These are phyloP conservation scores for Blastocystis sp. DNA, from an alignment of 352 stramenopile species.

Conservation along the genomic window DNA sequence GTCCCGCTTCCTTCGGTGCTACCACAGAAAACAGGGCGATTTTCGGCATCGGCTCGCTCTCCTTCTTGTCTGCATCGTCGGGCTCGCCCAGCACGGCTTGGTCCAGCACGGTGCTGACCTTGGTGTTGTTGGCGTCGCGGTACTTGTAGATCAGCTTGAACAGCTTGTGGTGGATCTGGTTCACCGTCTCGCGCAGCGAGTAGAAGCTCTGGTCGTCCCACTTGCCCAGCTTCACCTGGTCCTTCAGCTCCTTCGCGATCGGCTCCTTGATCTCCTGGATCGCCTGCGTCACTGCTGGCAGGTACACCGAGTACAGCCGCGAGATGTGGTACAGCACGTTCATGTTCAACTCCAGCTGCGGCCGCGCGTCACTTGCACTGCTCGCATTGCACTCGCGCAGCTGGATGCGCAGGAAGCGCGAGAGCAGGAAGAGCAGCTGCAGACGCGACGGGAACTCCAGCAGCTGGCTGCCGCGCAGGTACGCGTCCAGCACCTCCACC, in stretches of 20 bases:
- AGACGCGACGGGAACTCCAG: slow-evolving; percentile 85
- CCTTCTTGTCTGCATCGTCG: slow-evolving; percentile 79
- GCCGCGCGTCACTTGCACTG: not conserved
- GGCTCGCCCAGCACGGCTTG: slow-evolving; percentile 75
- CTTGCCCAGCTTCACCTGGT: slow-evolving; percentile 93
- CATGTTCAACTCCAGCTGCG: slow-evolving; percentile 61
- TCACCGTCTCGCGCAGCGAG: slow-evolving; percentile 89
- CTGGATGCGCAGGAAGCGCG: slow-evolving; percentile 32
- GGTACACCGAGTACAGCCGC: slow-evolving; percentile 88
- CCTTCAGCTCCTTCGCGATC: slow-evolving; percentile 92
- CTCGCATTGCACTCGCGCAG: not conserved
- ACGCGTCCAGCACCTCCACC: slow-evolving; percentile 78
- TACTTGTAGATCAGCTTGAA: slow-evolving; percentile 68
- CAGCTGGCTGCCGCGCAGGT: slow-evolving; percentile 82
- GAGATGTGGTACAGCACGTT: slow-evolving; percentile 71
- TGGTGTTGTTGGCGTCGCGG: slow-evolving; percentile 59
- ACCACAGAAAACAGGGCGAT: not conserved
- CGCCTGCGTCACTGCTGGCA: slow-evolving; percentile 74
- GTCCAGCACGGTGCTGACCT: slow-evolving; percentile 60
- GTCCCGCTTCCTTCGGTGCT: not conserved
- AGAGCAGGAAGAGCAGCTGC: slow-evolving; percentile 78
- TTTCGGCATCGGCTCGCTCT: slow-evolving; percentile 69
- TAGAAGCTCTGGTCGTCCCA: slow-evolving; percentile 99
- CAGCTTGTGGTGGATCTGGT: slow-evolving; percentile 87
- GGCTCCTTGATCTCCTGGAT: slow-evolving; percentile 83